Percentiles rank a stretch among this genome's conserved stretches.
phyloP scores from a whole-genome alignment of 1,284 basidiomycete genomes.

The Veloboletus limbatus region DNA sequence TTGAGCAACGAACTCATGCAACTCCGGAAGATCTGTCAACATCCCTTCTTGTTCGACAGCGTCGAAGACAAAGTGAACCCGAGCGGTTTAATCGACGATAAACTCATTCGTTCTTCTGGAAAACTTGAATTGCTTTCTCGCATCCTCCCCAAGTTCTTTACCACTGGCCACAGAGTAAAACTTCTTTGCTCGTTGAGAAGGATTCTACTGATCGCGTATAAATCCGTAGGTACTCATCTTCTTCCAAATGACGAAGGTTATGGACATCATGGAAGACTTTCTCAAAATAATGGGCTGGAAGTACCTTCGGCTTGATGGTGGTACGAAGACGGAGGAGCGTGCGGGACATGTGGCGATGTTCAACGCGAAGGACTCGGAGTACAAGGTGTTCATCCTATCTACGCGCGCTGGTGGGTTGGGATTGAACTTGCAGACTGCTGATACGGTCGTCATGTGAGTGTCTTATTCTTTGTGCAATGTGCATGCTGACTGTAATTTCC shows the following conservation, averaged over 20 bases:
- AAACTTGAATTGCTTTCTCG: constrained; percentile 96
- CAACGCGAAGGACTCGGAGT: constrained; percentile 89
- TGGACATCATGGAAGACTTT: constrained; percentile 99
- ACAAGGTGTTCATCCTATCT: constrained; percentile 93
- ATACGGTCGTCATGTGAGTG: constrained; percentile 96
- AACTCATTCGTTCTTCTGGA: constrained; percentile 84
- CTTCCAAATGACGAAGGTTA: constrained; percentile 99
- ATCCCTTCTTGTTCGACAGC: constrained; percentile 94
- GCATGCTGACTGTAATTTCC: constrained; percentile 4
- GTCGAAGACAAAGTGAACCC: constrained; percentile 94
- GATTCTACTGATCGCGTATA: constrained; percentile 3
- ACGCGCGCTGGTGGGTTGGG: constrained; percentile 98
- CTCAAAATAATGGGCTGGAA: constrained; percentile 88
- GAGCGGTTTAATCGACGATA: constrained; percentile 77
- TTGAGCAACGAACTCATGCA: constrained; percentile 99
- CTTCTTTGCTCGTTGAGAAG: not conserved
- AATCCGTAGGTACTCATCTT: constrained; percentile 84
- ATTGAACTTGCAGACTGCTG: constrained; percentile 96
- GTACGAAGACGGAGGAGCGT: constrained; percentile 97
- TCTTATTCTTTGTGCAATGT: constrained; percentile 18
- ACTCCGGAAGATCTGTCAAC: constrained; percentile 98
- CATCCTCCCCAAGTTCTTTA: constrained; percentile 93
- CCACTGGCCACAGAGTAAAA: constrained; percentile 84
- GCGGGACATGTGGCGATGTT: constrained; percentile 87
- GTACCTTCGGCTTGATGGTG: constrained; percentile 94